Evolutionary conservation across 2,329 filamentous ascomycete species (phyloP).

Genomic region (Cryphonectria carpinicola): DNA sequence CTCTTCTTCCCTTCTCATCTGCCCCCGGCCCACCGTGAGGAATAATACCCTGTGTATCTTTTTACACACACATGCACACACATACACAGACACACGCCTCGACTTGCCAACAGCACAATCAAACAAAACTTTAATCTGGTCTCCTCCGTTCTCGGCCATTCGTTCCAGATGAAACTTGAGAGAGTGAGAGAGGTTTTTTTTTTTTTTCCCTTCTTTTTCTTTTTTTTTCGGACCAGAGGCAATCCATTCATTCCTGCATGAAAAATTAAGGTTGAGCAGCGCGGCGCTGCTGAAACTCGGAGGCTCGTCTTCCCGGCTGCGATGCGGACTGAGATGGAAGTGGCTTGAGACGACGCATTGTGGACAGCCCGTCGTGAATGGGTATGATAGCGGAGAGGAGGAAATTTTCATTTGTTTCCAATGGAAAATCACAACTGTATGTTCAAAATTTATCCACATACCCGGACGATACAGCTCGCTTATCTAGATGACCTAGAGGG

Average conservation of each 20-base stretch:
- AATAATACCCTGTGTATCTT: no score
- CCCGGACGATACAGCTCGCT: not conserved
- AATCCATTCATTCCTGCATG: conserved; percentile 8
- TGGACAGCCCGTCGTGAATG: not conserved
- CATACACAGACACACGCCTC: not conserved
- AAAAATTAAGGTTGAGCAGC: not conserved
- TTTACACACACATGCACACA: not conserved
- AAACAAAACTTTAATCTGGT: not conserved
- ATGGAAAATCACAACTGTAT: not conserved
- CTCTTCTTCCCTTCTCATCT: not conserved
- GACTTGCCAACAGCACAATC: not conserved
- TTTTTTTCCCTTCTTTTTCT: no score
- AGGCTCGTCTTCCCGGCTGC: conserved; percentile 18
- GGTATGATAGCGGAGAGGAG: not conserved
- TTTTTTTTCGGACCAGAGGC: not conserved
- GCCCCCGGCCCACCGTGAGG: not conserved
- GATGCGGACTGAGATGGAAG: not conserved
- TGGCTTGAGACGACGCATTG: not conserved
- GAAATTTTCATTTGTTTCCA: not conserved
- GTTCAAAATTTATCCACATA: not conserved
- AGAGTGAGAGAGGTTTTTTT: not conserved
- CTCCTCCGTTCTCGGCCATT: not conserved
- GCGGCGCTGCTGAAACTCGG: conserved; percentile 24
- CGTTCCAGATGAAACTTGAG: not conserved
- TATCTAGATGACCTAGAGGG: not conserved